phyloP scores from a whole-genome alignment of 768 basidiomycete species.

The Podaxis sp. region DNA sequence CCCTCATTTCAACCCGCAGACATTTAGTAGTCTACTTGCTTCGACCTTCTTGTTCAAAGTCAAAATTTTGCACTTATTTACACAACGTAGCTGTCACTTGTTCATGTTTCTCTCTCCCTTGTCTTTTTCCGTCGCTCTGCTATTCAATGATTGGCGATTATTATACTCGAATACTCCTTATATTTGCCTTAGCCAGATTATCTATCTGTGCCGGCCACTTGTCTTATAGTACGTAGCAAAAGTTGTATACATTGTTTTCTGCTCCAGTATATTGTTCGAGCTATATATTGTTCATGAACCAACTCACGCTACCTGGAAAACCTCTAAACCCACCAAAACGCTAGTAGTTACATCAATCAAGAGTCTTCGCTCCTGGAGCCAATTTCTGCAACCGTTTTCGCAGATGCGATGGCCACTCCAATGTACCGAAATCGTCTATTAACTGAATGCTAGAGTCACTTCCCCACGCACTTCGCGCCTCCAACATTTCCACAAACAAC shows the following conservation, averaged over 20 bases:
- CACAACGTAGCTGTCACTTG: not conserved
- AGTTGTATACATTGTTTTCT: not conserved
- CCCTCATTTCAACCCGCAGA: not conserved
- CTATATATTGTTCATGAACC: not conserved
- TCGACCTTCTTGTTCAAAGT: not conserved
- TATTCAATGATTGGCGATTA: not conserved
- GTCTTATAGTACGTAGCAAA: constrained; percentile 9
- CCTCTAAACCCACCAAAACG: too few species aligned
- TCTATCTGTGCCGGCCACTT: constrained; percentile 12
- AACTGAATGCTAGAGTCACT: not conserved
- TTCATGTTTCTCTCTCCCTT: not conserved
- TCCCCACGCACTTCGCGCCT: not conserved
- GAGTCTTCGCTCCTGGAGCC: not conserved
- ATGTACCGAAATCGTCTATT: not conserved
- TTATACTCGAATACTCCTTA: constrained; percentile 1
- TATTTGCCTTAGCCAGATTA: constrained; percentile 5
- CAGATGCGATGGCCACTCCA: not conserved
- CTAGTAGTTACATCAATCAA: not conserved
- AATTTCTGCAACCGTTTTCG: not conserved
- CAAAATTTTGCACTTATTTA: not conserved
- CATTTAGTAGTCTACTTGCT: not conserved
- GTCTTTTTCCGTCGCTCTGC: not conserved
- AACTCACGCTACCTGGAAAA: not conserved
- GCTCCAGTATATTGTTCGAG: not conserved
- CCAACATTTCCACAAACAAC: not conserved